Evolutionary conservation across 768 basidiomycete genomes (phyloP), one percentile per base, ranked within the genome.

Genomic region (Mycena epipterygia): DNA sequence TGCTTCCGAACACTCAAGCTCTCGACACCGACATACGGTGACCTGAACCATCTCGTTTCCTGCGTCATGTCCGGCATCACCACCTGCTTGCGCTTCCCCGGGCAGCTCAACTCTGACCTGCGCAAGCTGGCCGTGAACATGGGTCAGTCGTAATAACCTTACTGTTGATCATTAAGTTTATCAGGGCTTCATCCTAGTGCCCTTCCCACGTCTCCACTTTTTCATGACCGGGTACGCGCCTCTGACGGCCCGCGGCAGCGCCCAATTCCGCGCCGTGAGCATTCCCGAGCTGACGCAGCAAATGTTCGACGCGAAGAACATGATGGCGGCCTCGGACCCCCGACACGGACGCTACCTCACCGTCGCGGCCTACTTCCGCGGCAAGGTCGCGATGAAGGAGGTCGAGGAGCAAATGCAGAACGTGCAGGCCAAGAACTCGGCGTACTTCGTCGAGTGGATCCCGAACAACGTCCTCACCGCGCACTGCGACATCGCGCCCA

Each of bases 221-320:
- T 99, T 99, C 90, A 94, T 98, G 89, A 96, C 96, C 67, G 96
- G 97, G 68, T 97, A 92, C 74, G 97, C 97, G 69, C 97, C 97
- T 35, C 86, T 99, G 68, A 97, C 96, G 56, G 95, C 98, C 39
- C 93, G 96, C 42, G 95, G 95, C 61, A 95, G 94, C 81, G 94
- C 95, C 76, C 93, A 95, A 77, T 99, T 96, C 89, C 95, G 98
- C 71, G 96, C 96, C 41, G 95, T 99, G 77, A 95, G 95, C 66
- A 97, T 99, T 44, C 96, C 98, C 35, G 98, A 99, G 83, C 89
- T 99, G 70, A 98, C 98, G 11, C 94, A 96, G 80, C 98, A 99
- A 79, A 99, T 99, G 97, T 99, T 99, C 82, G 97, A 98, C 77
- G 95, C 96, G 51, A 98, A 98, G 91, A 98, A 98, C 92, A 97